These are phyloP conservation scores for Debaryomycetaceae sp. DNA, from an alignment of 1,139 yeast species.

Conservation along the genomic window DNA sequence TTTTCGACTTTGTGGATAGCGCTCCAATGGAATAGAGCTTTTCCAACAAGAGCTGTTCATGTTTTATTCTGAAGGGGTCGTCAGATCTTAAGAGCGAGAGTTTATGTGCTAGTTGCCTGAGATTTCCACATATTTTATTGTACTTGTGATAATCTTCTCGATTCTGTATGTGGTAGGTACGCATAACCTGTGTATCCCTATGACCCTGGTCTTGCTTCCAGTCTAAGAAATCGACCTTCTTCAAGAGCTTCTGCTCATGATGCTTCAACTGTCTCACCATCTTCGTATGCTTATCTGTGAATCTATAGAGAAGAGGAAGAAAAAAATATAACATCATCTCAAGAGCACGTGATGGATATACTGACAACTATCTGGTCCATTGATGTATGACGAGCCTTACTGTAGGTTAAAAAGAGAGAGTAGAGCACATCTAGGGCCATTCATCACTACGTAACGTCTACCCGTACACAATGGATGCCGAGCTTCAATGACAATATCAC, in stretches of 20 bases:
- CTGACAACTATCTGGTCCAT: too few relatives aligned
- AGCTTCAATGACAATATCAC: too few relatives aligned
- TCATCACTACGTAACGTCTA: too few relatives aligned
- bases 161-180: constrained; percentile 88
- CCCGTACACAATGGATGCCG: too few relatives aligned
- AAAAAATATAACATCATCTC: not conserved
- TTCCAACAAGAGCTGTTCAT: constrained; percentile 81
- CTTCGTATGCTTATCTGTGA: constrained; percentile 4
- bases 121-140: constrained; percentile 86
- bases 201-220: constrained; percentile 98
- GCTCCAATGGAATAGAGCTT: constrained; percentile 88
- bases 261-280: constrained; percentile 93
- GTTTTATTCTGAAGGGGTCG: constrained; percentile 82
- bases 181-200: constrained; percentile 92
- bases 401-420: too few relatives aligned
- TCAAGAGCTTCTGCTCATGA: constrained; percentile 91
- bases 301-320: not conserved
- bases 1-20: constrained; percentile 77
- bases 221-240: constrained; percentile 93
- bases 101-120: constrained; percentile 81
- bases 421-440: too few relatives aligned
- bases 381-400: too few relatives aligned
- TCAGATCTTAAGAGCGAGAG: constrained; percentile 79
- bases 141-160: constrained; percentile 95
- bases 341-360: too few relatives aligned